Conservation (phyloP, 2,329 filamentous ascomycete genomes). For the Mariannaea sp. region DNA sequence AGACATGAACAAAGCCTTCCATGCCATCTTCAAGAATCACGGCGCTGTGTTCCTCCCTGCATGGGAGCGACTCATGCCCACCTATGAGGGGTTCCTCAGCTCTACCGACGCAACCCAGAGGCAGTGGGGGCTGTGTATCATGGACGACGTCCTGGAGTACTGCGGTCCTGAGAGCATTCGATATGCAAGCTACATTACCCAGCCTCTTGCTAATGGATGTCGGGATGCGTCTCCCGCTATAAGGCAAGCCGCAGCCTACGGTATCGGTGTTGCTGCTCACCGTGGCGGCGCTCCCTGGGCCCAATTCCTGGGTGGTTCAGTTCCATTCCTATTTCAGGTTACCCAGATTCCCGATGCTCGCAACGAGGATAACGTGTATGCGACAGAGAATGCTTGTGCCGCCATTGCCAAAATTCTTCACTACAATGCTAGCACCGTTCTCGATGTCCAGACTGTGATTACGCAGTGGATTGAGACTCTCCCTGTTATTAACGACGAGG, state of each 20-base stretch:
- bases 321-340: slow-evolving; percentile 84
- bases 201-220: slow-evolving; percentile 85
- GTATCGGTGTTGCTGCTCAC: slow-evolving; percentile 92
- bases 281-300: slow-evolving; percentile 87
- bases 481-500: slow-evolving; percentile 92
- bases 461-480: slow-evolving; percentile 89
- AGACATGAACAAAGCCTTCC: slow-evolving; percentile 99
- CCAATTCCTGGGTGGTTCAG: slow-evolving; percentile 78
- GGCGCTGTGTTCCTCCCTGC: slow-evolving; percentile 80
- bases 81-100: slow-evolving; percentile 83
- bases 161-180: slow-evolving; percentile 87
- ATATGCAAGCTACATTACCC: slow-evolving; percentile 84
- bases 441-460: slow-evolving; percentile 75
- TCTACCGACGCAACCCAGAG: slow-evolving; percentile 86
- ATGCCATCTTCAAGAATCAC: slow-evolving; percentile 98
- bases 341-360: slow-evolving; percentile 81
- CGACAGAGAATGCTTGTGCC: slow-evolving; percentile 95
- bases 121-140: slow-evolving; percentile 98
- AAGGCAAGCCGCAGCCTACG: slow-evolving; percentile 93
- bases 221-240: slow-evolving; percentile 86
- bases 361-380: slow-evolving; percentile 92
- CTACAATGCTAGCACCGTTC: slow-evolving; percentile 79
- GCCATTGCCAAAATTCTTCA: slow-evolving; percentile 97
- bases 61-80: slow-evolving; percentile 84
- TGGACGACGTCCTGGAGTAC: slow-evolving; percentile 98